A percentile compares a stretch with the other conserved stretches of the same genome.
Conservation (phyloP, 2,329 filamentous ascomycete genomes). For the Tolypocladium ovalisporum region DNA sequence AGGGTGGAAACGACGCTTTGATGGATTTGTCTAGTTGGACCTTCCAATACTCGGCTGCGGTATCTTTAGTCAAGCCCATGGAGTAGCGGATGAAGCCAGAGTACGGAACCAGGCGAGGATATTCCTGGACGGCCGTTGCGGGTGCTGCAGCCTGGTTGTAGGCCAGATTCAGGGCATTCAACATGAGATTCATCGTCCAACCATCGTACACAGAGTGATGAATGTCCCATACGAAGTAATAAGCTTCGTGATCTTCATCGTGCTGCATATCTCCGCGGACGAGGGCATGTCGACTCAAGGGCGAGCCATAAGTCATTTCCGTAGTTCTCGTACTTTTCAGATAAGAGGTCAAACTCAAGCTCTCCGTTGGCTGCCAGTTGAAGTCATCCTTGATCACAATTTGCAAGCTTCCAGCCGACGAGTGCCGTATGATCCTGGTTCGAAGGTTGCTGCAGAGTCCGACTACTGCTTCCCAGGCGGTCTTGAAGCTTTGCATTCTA, state of each 20-base stretch:
- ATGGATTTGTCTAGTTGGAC: neutral
- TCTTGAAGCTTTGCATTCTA: conserved; percentile 13
- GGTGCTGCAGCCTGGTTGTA: neutral
- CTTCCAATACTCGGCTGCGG: neutral
- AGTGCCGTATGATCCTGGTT: conserved; percentile 1
- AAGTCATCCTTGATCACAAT: neutral
- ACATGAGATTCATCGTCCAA: neutral
- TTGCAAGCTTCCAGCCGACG: neutral
- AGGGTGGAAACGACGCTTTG: neutral
- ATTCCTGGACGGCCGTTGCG: neutral
- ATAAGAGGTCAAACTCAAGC: neutral
- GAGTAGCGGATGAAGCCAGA: neutral
- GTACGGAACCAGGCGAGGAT: neutral
- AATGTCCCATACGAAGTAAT: neutral
- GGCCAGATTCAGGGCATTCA: neutral
- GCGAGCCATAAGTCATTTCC: neutral
- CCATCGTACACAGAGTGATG: neutral
- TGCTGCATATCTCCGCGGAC: neutral
- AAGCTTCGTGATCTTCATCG: neutral
- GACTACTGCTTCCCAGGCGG: conserved; percentile 13
- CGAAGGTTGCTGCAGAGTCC: neutral
- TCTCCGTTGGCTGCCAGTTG: neutral
- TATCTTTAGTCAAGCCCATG: neutral
- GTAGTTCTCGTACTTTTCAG: neutral
- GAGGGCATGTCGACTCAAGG: neutral